Base-by-base conservation (phyloP, 2,329 filamentous ascomycete genomes). In the Lasiodiplodia citricola region DNA sequence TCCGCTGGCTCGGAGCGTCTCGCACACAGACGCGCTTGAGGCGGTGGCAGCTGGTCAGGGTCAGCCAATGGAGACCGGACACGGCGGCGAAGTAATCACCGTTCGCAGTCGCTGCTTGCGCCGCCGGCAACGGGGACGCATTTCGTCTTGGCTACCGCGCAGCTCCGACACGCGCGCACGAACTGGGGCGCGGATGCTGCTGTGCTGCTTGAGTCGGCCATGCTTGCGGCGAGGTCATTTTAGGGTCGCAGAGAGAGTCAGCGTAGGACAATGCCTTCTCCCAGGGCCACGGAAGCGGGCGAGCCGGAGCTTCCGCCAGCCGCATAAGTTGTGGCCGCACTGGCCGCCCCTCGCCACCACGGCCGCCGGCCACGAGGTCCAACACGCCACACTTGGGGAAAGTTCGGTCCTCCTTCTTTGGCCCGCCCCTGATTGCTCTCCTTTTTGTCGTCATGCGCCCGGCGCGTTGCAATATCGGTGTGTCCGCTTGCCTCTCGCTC, bases 141-240 rank as follows among this genome's bases (percentile, higher is more conserved):
- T 65, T 68, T 68, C 37, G 67, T 68, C 67, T 68, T 68, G 51
- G 67, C 67, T 18, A 57, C 60, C 14, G 67, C 58, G 52, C 67
- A 68, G 60, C 31, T 68, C 38, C 60, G 58, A 44, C 67, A 68
- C 13, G 67, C 67, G 37, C 67, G 67, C 10, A 41, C 57, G 44
- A 68, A 67, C 60, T 64, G 60, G 16, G 60, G 11, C 28, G 47
- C n/a, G 47, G 60, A 4, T 4, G 38, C 23, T 14, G 58, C 21
- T n/a, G 60, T 5, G 57, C 18, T 63, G 60, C 23, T 5, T 13
- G 37, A 11, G 37, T 60, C 23, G 21, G 37, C 56, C 38, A 62
- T 62, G 57, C n/a, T 52, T 16, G 44, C 28, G n/a, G 44, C 60
- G 60, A 64, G 51, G 47, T 16, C 31, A 52, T 64, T 14, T 52